Percentiles rank a stretch among this genome's conserved stretches.
Conservation (phyloP, 208 protist genomes). For the Balamuthia mandrillaris region DNA sequence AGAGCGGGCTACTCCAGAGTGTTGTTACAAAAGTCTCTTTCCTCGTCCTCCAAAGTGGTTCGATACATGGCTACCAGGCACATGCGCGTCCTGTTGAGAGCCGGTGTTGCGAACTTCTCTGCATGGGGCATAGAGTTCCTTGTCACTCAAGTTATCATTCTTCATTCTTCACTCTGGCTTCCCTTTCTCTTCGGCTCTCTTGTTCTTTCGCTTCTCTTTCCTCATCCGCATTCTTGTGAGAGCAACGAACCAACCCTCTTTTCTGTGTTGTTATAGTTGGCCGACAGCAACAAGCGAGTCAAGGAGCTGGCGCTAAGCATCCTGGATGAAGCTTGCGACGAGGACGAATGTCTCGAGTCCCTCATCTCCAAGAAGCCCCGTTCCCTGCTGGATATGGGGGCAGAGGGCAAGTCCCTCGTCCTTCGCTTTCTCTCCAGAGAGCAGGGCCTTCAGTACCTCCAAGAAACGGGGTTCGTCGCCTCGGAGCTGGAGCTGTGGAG, state of each 20-base stretch:
- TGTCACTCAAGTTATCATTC: background rate
- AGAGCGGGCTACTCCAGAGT: slow-evolving; percentile 1
- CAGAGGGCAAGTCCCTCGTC: background rate
- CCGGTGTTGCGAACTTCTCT: slow-evolving; percentile 55
- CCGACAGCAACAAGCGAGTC: slow-evolving; percentile 49
- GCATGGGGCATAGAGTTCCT: slow-evolving; percentile 57
- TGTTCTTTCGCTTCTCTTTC: background rate
- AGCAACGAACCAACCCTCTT: background rate
- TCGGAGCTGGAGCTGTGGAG: slow-evolving; percentile 9
- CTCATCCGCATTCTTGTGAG: too few relatives aligned
- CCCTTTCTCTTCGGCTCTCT: background rate
- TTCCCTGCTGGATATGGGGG: background rate
- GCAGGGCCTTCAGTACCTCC: background rate
- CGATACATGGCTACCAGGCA: slow-evolving; percentile 42
- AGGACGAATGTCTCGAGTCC: slow-evolving; percentile 37
- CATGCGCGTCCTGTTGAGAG: slow-evolving; percentile 46
- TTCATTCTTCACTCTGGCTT: background rate
- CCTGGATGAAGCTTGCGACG: slow-evolving; percentile 60
- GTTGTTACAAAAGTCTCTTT: slow-evolving; percentile 18
- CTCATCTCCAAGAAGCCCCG: slow-evolving; percentile 8
- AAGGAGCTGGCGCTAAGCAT: slow-evolving; percentile 42
- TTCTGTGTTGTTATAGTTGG: slow-evolving; percentile 30
- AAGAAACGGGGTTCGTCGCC: slow-evolving; percentile 23
- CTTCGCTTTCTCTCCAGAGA: slow-evolving; percentile 7
- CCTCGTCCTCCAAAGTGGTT: slow-evolving; percentile 15